Evolutionary conservation across 495 filamentous ascomycete genomes (phyloP).

Genomic region (Penicillium angulare): DNA sequence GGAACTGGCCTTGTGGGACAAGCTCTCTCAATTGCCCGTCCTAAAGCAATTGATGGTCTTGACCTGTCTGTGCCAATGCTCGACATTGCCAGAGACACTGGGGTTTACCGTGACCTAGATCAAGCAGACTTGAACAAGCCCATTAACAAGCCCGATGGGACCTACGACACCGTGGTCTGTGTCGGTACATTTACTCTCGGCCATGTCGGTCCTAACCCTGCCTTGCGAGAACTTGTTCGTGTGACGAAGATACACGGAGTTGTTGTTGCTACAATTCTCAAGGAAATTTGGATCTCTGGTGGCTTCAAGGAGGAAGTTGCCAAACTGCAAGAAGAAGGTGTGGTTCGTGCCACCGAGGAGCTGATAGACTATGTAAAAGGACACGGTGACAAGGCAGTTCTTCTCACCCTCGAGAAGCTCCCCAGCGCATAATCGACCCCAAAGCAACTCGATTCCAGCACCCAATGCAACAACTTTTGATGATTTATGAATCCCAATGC

Average conservation of each 20-base stretch:
- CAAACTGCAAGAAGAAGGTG: conserved; percentile 26
- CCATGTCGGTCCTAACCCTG: conserved; percentile 45
- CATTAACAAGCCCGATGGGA: conserved; percentile 26
- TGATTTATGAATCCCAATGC: background rate
- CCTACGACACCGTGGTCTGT: conserved; percentile 46
- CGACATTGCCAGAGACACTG: conserved; percentile 35
- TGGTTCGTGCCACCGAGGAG: conserved; percentile 30
- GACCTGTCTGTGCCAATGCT: conserved; percentile 47
- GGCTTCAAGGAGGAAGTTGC: conserved; percentile 42
- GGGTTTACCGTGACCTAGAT: conserved; percentile 38
- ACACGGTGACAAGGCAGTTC: conserved; percentile 35
- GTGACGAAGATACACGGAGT: conserved; percentile 35
- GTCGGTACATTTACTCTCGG: conserved; percentile 47
- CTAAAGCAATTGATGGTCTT: conserved; percentile 26
- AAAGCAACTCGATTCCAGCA: background rate
- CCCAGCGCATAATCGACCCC: conserved; percentile 15
- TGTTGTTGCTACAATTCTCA: conserved; percentile 44
- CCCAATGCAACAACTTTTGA: background rate
- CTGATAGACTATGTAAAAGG: conserved; percentile 39
- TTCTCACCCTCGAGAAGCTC: conserved; percentile 34
- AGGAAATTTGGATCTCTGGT: conserved; percentile 36
- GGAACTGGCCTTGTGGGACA: conserved; percentile 45
- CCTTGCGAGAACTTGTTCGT: conserved; percentile 40
- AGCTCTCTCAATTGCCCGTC: conserved; percentile 31
- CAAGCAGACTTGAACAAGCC: conserved; percentile 37